Percentiles rank a stretch among this genome's conserved stretches.
phyloP scores from a whole-genome alignment of 2,329 filamentous ascomycete species.

The Beauveria australis region DNA sequence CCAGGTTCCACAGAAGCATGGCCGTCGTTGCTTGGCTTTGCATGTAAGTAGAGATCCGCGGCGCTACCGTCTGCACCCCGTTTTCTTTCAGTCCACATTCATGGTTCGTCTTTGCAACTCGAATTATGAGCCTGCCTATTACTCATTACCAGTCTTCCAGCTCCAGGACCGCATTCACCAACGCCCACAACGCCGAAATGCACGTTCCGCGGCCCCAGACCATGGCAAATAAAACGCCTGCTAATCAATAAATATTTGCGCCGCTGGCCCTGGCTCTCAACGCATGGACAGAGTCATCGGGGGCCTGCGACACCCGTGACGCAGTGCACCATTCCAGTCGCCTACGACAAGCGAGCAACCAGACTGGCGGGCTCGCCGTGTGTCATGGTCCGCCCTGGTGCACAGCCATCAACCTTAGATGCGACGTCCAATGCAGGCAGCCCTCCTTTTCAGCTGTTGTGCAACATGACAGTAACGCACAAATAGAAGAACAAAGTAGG shows the following conservation, averaged over 20 bases:
- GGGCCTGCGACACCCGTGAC: neutral
- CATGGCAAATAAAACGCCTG: neutral
- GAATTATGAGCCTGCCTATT: neutral
- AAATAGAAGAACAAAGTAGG: neutral
- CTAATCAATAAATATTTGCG: neutral
- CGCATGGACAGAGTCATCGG: neutral
- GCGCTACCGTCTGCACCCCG: neutral
- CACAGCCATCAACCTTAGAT: slow-evolving; percentile 1
- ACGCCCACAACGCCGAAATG: neutral
- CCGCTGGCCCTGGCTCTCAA: neutral
- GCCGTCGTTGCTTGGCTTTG: slow-evolving; percentile 3
- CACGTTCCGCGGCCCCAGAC: neutral
- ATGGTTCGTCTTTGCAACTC: neutral
- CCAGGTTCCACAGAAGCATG: slow-evolving; percentile 3
- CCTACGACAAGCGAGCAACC: neutral
- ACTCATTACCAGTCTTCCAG: neutral
- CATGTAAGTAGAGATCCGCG: neutral
- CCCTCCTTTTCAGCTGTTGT: neutral
- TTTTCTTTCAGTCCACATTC: neutral
- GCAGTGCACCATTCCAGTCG: neutral
- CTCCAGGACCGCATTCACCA: neutral
- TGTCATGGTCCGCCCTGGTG: neutral
- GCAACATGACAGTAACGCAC: neutral
- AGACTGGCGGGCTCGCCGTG: neutral
- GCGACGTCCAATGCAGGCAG: neutral